phyloP scores from a whole-genome alignment of 768 basidiomycete genomes.

The Daedalea quercina region DNA sequence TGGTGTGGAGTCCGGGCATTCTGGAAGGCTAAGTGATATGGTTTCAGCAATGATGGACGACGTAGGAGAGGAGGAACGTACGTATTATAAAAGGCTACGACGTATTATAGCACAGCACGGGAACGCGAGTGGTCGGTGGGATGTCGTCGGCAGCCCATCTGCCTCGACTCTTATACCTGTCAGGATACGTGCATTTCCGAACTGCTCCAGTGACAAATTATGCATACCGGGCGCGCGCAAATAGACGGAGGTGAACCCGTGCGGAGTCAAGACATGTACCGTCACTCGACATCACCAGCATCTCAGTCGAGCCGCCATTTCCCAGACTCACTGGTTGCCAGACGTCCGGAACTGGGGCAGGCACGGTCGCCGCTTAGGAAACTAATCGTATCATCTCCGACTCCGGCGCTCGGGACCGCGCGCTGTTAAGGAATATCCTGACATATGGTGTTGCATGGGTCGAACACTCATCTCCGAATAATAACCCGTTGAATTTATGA shows the following conservation, averaged over 20 bases:
- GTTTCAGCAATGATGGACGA: not conserved
- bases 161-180: not conserved
- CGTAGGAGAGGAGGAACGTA: not conserved
- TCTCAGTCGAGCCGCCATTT: not conserved
- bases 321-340: not conserved
- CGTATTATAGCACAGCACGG: not conserved
- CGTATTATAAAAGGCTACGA: not conserved
- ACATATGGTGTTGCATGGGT: not conserved
- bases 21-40: conserved; percentile 3
- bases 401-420: not conserved
- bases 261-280: not conserved
- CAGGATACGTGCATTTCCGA: not conserved
- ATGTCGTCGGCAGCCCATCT: not conserved
- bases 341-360: not conserved
- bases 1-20: conserved; percentile 28
- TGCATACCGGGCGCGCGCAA: not conserved
- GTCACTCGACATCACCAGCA: not conserved
- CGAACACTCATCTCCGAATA: not conserved
- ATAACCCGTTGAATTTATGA: not conserved
- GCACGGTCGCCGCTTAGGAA: not conserved
- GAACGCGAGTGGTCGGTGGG: not conserved
- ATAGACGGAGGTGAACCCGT: not conserved
- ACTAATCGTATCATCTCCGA: not conserved
- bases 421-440: not conserved
- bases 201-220: not conserved